Base-by-base conservation (phyloP, 2,329 filamentous ascomycete species). In the Dendrostoma leiphaemia region DNA sequence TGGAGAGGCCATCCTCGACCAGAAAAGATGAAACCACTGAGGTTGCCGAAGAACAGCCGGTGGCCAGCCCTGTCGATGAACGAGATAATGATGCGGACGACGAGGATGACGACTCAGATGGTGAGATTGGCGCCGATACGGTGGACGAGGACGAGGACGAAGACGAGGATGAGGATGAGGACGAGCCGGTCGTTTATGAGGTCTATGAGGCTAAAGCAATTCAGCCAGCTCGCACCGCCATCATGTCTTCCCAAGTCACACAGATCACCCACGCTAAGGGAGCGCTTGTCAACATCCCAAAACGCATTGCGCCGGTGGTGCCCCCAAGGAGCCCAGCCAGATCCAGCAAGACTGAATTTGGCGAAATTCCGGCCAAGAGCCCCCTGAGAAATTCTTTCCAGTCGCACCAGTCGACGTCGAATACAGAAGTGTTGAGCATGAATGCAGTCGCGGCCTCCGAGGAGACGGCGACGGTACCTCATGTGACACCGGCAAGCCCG, bases 221-320 rank as follows among this genome's bases (percentile, higher is more conserved):
- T 19, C 78, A 83, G 57, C 79, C 80, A 15, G 73, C 83, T 15
- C 77, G 79, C 6, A 80, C 84, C 49, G 80, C 83, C 37, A 77
- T 82, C 40, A 74, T 84, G 45, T 80, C 82, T 2, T 84, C 88
- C 2, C 83, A 88, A 51, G 79, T 84, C 51, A 83, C 88, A 3
- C 84, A 88, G 51, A 80, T 84, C 52, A 84, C 91, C 53, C 79
- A 81, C 28, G 87, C 84, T 35, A 88, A 89, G 65, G 90, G 91
- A 23, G 87, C 88, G 48, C 76, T 97, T 48, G 90, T 97, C 26
- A 91, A 84, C 43, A 96, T 97, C 55, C 85, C 89, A 12, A 95
- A 93, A 72, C 82, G 91, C 32, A 71, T 86, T 1, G 83, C 90
- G 1, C 91, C 92, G 1, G 85, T 89, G 8, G 79, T 96, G 12